Evolutionary conservation across 139 green algal species (phyloP).

Genomic region (Closterium sp.): DNA sequence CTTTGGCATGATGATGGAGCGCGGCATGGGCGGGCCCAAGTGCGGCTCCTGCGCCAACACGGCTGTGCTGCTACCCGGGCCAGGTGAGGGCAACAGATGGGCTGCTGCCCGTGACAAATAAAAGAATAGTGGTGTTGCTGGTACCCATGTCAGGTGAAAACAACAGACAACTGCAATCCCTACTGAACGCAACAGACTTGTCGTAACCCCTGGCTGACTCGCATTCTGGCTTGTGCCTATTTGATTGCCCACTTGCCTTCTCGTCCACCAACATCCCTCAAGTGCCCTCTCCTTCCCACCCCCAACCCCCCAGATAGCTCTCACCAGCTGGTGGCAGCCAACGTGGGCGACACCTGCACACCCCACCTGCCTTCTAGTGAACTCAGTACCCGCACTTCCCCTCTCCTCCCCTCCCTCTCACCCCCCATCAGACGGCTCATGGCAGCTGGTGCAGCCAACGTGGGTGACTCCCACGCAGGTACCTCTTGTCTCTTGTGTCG

Average conservation of each 20-base stretch:
- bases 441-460: no score
- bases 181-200: no score
- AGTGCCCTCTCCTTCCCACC: no score
- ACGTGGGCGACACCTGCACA: slow-evolving; percentile 58
- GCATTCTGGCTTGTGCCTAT: no score
- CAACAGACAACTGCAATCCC: neutral
- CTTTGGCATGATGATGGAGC: slow-evolving; percentile 44
- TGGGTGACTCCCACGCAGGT: slow-evolving; percentile 74
- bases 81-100: neutral
- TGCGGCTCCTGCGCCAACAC: slow-evolving; percentile 48
- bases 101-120: neutral
- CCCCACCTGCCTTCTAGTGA: no score
- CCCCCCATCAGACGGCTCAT: no score
- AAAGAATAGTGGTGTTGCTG: neutral
- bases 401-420: no score
- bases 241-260: no score
- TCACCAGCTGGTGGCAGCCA: slow-evolving; percentile 64
- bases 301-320: neutral
- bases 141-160: neutral
- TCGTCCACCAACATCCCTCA: no score
- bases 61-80: slow-evolving; percentile 12
- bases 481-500: slow-evolving; percentile 60
- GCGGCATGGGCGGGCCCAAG: slow-evolving; percentile 42
- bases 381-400: no score
- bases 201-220: no score